Conservation (phyloP, 768 basidiomycete species). For the Xerocomellus amylosporus region DNA sequence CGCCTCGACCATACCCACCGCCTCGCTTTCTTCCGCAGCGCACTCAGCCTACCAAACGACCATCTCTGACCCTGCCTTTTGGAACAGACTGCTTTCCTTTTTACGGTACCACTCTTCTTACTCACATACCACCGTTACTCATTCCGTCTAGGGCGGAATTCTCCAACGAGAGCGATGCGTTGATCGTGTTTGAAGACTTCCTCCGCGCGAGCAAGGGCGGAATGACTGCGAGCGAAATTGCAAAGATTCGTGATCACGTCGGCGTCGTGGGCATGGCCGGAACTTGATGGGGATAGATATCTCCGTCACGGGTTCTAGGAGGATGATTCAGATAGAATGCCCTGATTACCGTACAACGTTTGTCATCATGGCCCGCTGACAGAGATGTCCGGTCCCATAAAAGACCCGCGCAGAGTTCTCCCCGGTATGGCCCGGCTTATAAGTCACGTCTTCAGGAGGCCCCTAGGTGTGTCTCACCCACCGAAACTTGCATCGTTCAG, state of each 20-base stretch:
- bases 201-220: constrained; percentile 76
- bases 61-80: constrained; percentile 79
- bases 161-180: constrained; percentile 57
- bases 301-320: constrained; percentile 1
- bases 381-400: neutral
- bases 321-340: neutral
- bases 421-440: constrained; percentile 19
- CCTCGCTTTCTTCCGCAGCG: constrained; percentile 38
- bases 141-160: constrained; percentile 54
- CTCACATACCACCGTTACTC: neutral
- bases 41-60: constrained; percentile 37
- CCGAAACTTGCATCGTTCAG: neutral
- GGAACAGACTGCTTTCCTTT: constrained; percentile 67
- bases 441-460: constrained; percentile 7
- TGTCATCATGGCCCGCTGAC: constrained; percentile 13
- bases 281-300: constrained; percentile 37
- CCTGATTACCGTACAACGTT: constrained; percentile 12
- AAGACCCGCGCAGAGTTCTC: neutral
- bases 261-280: constrained; percentile 90
- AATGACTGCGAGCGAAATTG: constrained; percentile 83
- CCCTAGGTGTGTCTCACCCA: neutral
- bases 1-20: constrained; percentile 47
- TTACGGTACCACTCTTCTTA: constrained; percentile 42
- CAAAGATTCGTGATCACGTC: constrained; percentile 85
- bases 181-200: constrained; percentile 82